A percentile compares a stretch with the other conserved stretches of the same genome.
Conservation (phyloP, 1,284 basidiomycete species). For the Neonothopanus nambi region DNA sequence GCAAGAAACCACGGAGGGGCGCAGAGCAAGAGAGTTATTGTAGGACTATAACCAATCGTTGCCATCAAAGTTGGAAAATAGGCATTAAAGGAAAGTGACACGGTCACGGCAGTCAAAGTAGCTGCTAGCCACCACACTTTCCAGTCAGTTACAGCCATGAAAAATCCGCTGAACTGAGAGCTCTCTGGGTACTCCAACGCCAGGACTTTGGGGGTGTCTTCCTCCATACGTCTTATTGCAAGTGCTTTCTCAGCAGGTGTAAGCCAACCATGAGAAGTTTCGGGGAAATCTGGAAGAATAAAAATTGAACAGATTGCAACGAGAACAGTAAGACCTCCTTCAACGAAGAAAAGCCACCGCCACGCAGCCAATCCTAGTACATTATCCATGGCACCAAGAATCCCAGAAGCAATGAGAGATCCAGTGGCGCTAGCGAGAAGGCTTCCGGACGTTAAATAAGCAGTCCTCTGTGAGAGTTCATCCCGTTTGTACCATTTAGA, state of each 20-base stretch:
- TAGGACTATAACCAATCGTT: slow-evolving; percentile 68
- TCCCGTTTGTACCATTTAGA: slow-evolving; percentile 59
- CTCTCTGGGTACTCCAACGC: slow-evolving; percentile 6
- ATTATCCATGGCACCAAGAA: slow-evolving; percentile 70
- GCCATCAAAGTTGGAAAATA: slow-evolving; percentile 68
- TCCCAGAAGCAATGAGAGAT: slow-evolving; percentile 75
- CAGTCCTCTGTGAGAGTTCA: slow-evolving; percentile 72
- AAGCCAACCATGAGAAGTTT: slow-evolving; percentile 56
- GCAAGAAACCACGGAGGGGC: slow-evolving; percentile 80
- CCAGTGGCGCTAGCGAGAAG: slow-evolving; percentile 86
- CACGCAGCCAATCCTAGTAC: slow-evolving; percentile 73
- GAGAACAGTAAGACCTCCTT: slow-evolving; percentile 66
- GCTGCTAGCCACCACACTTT: slow-evolving; percentile 76
- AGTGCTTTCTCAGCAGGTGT: slow-evolving; percentile 62
- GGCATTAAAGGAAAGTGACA: slow-evolving; percentile 62
- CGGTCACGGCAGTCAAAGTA: slow-evolving; percentile 45
- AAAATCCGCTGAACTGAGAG: slow-evolving; percentile 41
- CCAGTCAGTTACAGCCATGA: slow-evolving; percentile 65
- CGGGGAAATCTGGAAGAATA: slow-evolving; percentile 79
- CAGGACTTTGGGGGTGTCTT: slow-evolving; percentile 53
- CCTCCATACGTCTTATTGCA: slow-evolving; percentile 70
- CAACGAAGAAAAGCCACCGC: slow-evolving; percentile 82
- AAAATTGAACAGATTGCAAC: slow-evolving; percentile 63
- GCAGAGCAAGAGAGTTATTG: slow-evolving; percentile 70
- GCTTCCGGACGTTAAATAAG: slow-evolving; percentile 71